Evolutionary conservation across 129 eudicot species (phyloP).

Genomic region (Helichrysum umbraculigerum): DNA sequence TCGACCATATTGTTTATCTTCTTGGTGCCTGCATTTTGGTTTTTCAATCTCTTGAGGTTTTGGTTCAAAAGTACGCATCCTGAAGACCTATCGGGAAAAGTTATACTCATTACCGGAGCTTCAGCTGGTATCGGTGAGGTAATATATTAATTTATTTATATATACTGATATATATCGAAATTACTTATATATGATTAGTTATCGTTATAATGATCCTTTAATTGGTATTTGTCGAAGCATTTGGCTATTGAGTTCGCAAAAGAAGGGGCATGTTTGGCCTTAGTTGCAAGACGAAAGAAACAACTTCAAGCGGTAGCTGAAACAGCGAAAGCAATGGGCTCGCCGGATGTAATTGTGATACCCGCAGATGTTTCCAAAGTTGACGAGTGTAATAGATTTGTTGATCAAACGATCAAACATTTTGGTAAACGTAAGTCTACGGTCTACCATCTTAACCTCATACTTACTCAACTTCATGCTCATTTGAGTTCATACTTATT

Average conservation of each 20-base stretch:
- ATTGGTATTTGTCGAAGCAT: slow-evolving; percentile 24
- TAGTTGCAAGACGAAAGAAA: slow-evolving; percentile 53
- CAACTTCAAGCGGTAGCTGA: slow-evolving; percentile 47
- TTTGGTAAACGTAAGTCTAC: slow-evolving; percentile 49
- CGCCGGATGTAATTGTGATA: slow-evolving; percentile 51
- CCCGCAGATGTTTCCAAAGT: slow-evolving; percentile 52
- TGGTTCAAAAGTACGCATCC: slow-evolving; percentile 4
- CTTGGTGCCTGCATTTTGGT: slow-evolving; percentile 19
- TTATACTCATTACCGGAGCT: slow-evolving; percentile 46
- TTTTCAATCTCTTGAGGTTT: slow-evolving; percentile 12
- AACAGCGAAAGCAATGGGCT: slow-evolving; percentile 43
- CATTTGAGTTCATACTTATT: no score
- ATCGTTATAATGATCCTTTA: no score
- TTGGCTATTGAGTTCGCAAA: slow-evolving; percentile 42
- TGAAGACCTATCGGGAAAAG: slow-evolving; percentile 34
- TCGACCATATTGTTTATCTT: not conserved
- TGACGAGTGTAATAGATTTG: slow-evolving; percentile 45
- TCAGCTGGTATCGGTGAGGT: slow-evolving; percentile 52
- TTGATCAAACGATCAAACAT: slow-evolving; percentile 51
- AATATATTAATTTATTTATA: not conserved
- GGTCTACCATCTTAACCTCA: not conserved
- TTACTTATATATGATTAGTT: not conserved
- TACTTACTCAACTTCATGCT: no score
- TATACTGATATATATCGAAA: not conserved
- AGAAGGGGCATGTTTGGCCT: slow-evolving; percentile 60